These are phyloP conservation scores for Rhizoclosmatium sp. DNA, from an alignment of 192 early-diverging fungal genomes.

Conservation along the genomic window DNA sequence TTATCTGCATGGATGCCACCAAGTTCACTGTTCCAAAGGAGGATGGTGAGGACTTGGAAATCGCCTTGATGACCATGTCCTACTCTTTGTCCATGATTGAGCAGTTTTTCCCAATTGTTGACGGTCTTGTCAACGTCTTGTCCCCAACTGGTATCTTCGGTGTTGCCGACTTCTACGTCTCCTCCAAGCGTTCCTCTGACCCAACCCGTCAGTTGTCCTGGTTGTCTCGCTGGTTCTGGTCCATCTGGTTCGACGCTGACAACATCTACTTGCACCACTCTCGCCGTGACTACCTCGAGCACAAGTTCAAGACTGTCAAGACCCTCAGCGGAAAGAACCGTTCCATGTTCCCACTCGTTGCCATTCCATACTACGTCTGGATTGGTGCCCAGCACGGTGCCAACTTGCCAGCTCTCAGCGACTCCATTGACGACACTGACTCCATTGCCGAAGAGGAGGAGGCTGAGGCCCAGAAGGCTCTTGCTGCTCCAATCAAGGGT, in stretches of 20 bases:
- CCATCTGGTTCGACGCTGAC: conserved; percentile 87
- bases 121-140: conserved; percentile 68
- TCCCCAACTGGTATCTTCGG: conserved; percentile 72
- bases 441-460: conserved; percentile 48
- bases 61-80: conserved; percentile 84
- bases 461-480: conserved; percentile 10
- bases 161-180: conserved; percentile 84
- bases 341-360: conserved; percentile 74
- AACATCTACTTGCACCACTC: conserved; percentile 81
- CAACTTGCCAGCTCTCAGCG: conserved; percentile 33
- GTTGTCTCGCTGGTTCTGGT: conserved; percentile 86
- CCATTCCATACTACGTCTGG: conserved; percentile 91
- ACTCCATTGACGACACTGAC: conserved; percentile 38
- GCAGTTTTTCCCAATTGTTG: conserved; percentile 70
- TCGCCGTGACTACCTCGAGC: conserved; percentile 86
- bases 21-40: conserved; percentile 72
- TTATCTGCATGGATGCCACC: conserved; percentile 81
- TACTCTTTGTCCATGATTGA: conserved; percentile 94
- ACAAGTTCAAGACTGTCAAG: conserved; percentile 81
- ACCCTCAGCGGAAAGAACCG: conserved; percentile 75
- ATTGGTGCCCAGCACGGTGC: conserved; percentile 68
- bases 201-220: conserved; percentile 75
- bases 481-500: conserved; percentile 15
- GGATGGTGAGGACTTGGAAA: conserved; percentile 63
- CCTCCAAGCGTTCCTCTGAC: conserved; percentile 60